Base-by-base conservation (phyloP, 2,329 filamentous ascomycete genomes). In the Monilinia polystroma region DNA sequence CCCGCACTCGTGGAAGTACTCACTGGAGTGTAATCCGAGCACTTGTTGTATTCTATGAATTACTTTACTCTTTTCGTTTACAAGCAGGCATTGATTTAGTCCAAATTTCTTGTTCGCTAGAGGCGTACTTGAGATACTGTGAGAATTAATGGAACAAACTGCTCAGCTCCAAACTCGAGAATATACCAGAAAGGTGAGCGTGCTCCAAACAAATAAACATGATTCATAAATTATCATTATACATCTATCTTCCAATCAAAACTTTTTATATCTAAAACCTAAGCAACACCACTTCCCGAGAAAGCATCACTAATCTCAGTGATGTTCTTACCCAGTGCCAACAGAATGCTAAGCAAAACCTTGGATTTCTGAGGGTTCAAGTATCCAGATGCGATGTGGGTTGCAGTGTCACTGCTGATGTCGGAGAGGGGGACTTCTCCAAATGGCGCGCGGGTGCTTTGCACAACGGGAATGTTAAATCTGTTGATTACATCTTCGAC, bases 281-380 rank as follows among this genome's bases (percentile, higher is more conserved):
- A 64, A 64, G 52, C 43, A 58, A 47, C 53, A 57, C 18, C 43
- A 41, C n/a, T 64, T 14, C 67, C 67, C 3, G 58, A 56, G 41
- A 69, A 70, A 18, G 67, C 70, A 16, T 67, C 69, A n/a, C 56
- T 62, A 38, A 72, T 70, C 32, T 73, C 69, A 3, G 68, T 71
- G 20, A 68, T 58, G 23, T 71, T 73, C 67, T 72, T 72, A 0
- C 66, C 67, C 10, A 70, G 57, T 1, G 71, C 71, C 29, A 74
- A 58, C 47, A 72, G 57, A 20, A 73, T n/a, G 1, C 69, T 69
- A 69, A 86, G 74, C 74, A 85, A 74, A 29, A 87, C 80, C 53
- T 83, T 79, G 41, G 82, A 80, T 75, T 86, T 85, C 70, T 83
- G 80, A 4, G 84, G 84, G 70, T 85, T 85, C 54, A 85, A 78